These are phyloP conservation scores for Penicillium paneum DNA, from an alignment of 2,329 filamentous ascomycete genomes.

Conservation along the genomic window DNA sequence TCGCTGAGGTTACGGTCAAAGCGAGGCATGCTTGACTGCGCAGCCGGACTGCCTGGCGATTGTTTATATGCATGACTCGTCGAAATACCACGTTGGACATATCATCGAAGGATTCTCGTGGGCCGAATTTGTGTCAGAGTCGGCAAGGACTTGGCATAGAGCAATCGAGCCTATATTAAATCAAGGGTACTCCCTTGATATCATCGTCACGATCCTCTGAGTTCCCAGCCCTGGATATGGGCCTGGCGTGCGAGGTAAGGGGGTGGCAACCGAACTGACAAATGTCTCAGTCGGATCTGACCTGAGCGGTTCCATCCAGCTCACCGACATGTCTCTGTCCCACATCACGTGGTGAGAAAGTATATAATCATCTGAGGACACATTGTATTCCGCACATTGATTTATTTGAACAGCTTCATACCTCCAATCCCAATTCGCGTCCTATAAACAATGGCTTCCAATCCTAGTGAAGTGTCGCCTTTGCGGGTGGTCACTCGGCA, in stretches of 20 bases:
- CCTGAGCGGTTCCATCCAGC: neutral
- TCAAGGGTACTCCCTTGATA: neutral
- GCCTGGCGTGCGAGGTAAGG: neutral
- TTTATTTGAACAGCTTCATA: neutral
- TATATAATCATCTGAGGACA: neutral
- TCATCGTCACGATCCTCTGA: neutral
- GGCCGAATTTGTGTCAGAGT: neutral
- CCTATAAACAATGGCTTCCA: slow-evolving; percentile 15
- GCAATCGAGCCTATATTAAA: neutral
- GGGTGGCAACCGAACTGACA: neutral
- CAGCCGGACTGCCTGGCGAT: too few species aligned
- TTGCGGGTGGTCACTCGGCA: slow-evolving; percentile 31
- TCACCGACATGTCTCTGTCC: neutral
- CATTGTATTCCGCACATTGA: too few species aligned
- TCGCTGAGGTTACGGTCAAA: too few species aligned
- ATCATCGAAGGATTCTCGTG: neutral
- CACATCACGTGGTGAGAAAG: neutral
- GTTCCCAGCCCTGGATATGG: neutral
- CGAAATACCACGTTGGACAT: neutral
- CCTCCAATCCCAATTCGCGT: neutral
- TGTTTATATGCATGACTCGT: neutral
- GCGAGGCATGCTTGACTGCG: too few species aligned
- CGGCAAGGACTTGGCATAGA: neutral
- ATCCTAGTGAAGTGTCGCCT: slow-evolving; percentile 25
- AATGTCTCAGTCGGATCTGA: neutral